These are phyloP conservation scores for Rhododendron vialii DNA, from an alignment of 148 eudicot species.

Conservation along the genomic window DNA sequence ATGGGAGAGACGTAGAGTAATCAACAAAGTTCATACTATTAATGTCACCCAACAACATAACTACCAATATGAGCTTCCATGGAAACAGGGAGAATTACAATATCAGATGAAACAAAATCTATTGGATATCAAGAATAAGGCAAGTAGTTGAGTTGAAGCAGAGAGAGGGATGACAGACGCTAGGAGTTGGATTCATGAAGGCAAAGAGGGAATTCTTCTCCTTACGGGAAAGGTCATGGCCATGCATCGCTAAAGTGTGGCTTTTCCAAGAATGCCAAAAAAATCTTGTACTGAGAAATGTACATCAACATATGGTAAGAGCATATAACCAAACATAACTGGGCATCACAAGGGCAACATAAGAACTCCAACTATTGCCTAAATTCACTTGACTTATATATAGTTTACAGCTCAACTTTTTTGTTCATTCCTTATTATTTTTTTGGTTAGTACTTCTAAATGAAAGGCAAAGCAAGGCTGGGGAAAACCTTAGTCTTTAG, in stretches of 20 bases:
- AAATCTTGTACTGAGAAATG: background rate
- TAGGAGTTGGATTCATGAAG: background rate
- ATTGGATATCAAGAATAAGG: background rate
- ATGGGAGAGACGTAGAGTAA: background rate
- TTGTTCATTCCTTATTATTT: background rate
- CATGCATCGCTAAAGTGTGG: background rate
- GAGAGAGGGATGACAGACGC: background rate
- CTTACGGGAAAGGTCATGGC: background rate
- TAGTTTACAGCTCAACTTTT: background rate
- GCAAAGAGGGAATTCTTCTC: background rate
- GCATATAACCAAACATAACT: background rate
- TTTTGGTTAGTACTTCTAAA: background rate
- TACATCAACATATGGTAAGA: background rate
- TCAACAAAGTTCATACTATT: background rate
- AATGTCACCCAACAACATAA: background rate
- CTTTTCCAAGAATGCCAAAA: background rate
- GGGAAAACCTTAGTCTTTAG: background rate
- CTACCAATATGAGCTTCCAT: background rate
- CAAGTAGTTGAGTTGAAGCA: background rate
- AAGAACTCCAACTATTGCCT: background rate
- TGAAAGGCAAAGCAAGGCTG: background rate
- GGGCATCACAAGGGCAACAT: background rate
- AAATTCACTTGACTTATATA: background rate
- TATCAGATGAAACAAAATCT: background rate
- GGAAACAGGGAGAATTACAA: background rate